Evolutionary conservation across 768 basidiomycete genomes (phyloP), one percentile per base, ranked within the genome.

Genomic region (Neoboletus magnificus): DNA sequence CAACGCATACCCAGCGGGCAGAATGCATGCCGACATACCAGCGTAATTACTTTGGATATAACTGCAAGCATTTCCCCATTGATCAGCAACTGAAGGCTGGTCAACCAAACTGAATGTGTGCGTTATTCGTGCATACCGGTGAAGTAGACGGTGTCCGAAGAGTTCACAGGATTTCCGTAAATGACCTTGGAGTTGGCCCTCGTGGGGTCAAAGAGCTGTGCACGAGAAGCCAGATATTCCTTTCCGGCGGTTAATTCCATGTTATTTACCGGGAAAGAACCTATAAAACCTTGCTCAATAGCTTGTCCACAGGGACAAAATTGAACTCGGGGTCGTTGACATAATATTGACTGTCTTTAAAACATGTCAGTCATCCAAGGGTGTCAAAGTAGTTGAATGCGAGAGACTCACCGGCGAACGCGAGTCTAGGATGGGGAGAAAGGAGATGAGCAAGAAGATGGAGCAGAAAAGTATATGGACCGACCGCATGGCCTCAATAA

Each of bases 61-160:
- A 69, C 91, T 93, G 70, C 90, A 92, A 11, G 88, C 90, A 70
- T 92, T 93, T 3, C 91, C 91, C 88, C 87, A 91, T 65, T 88
- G 85, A 66, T 93, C 91, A 9, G 84, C 79, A 4, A 90, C 91
- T 89, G 54, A 35, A n/a, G n/a, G 29, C 30, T 33, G 40, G 41
- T 55, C 20, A 50, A 15, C 54, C 15, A 39, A 48, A 53, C 12
- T 32, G 44, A 44, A 48, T 22, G 8, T n/a, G 20, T 23, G 15
- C 8, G 12, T 30, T 46, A 22, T 35, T n/a, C n/a, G 20, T 43
- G 20, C 70, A 60, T 71, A 83, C 89, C 89, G 8, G 93, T 85
- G 66, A 98, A 95, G 67, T 98, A 97, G 15, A 97, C 93, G 0
- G 96, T 98, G 69, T 99, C 96, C 1, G 91, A 91, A 1, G 90